phyloP scores from a whole-genome alignment of 257 asterid genomes.

The Fraxinus pennsylvanica region DNA sequence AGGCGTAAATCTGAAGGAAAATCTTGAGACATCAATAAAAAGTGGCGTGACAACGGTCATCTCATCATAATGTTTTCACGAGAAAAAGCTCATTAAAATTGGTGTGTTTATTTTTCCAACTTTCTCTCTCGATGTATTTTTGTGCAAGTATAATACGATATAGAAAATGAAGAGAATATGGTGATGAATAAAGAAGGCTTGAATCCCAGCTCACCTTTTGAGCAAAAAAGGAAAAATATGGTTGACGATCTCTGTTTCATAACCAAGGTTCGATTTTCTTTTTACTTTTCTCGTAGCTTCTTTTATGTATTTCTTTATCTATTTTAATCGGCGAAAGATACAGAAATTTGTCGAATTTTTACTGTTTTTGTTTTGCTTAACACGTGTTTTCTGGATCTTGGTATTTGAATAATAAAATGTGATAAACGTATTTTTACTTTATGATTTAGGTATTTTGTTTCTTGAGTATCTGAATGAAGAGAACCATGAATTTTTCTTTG shows the following conservation, averaged over 20 bases:
- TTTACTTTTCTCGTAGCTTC: constrained; percentile 10
- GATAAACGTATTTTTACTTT: not conserved
- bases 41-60: constrained; percentile 36
- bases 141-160: constrained; percentile 30
- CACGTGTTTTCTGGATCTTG: constrained; percentile 38
- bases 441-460: constrained; percentile 3
- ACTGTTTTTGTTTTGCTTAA: not conserved
- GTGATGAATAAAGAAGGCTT: constrained; percentile 28
- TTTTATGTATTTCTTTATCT: not conserved
- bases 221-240: constrained; percentile 40
- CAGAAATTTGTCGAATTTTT: not conserved
- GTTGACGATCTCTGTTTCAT: constrained; percentile 64
- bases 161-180: not conserved
- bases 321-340: not conserved
- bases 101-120: constrained; percentile 8
- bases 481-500: constrained; percentile 4
- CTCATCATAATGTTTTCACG: constrained; percentile 40
- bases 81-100: constrained; percentile 18
- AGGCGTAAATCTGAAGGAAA: constrained; percentile 41
- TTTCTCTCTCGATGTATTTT: constrained; percentile 13
- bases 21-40: constrained; percentile 14
- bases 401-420: constrained; percentile 10
- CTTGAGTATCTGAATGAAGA: not conserved
- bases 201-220: constrained; percentile 47
- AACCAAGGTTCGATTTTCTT: constrained; percentile 51